phyloP scores from a whole-genome alignment of 1,139 yeast genomes.

The Arxiozyma telluris region DNA sequence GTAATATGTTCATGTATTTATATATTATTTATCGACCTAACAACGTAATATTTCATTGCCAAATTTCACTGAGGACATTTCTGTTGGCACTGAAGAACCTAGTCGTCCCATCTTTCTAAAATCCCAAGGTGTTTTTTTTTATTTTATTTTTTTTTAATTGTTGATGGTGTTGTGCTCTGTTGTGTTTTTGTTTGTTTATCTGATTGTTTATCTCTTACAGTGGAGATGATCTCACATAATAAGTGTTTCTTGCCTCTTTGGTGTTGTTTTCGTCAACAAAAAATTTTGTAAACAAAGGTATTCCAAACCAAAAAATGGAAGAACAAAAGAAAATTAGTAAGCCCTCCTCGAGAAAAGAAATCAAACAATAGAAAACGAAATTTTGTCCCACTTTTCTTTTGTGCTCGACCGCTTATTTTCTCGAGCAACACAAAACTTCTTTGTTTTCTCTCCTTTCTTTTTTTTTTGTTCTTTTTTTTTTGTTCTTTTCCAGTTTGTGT shows the following conservation, averaged over 20 bases:
- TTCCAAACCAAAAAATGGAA: background rate
- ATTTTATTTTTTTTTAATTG: no score
- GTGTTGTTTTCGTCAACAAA: background rate
- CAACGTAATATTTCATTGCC: no score
- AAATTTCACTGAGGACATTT: background rate
- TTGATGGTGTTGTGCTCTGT: background rate
- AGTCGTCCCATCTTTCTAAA: background rate
- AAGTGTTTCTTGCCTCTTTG: background rate
- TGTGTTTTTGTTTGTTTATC: background rate
- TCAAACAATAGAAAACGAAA: no score
- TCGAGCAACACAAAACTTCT: no score
- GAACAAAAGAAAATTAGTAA: background rate
- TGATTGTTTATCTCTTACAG: no score
- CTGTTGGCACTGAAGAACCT: background rate
- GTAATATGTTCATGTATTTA: background rate
- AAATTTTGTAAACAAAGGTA: background rate
- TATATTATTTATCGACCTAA: no score
- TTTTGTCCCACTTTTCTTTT: no score
- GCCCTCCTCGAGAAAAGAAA: background rate
- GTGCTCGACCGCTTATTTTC: no score
- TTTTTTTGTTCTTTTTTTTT: no score
- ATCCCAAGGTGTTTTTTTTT: background rate
- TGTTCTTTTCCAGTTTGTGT: no score
- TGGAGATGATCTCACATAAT: background rate
- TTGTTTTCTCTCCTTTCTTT: no score